A percentile compares a stretch with the other conserved stretches of the same genome.
These are phyloP conservation scores for Rhynchospora breviuscula DNA, from an alignment of 176 grass and related monocot genomes.

Conservation along the genomic window DNA sequence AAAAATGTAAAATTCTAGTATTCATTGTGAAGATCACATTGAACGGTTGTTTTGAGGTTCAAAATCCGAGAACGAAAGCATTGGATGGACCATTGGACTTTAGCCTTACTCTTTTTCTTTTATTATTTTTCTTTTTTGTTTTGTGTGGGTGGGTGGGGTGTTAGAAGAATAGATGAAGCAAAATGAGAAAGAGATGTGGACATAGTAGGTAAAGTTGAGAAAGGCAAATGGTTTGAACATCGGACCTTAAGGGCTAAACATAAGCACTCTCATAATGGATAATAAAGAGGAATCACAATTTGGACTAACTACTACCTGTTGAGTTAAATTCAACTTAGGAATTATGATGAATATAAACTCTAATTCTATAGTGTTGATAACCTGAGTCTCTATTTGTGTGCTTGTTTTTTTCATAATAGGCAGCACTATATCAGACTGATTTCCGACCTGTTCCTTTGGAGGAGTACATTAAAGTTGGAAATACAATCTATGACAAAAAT, in stretches of 20 bases:
- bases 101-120: no score
- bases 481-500: constrained; percentile 89
- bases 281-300: no score
- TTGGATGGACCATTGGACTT: no score
- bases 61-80: no score
- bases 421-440: constrained; percentile 86
- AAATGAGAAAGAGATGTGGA: neutral
- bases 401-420: constrained; percentile 27
- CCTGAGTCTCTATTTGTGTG: neutral
- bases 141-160: neutral
- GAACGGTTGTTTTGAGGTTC: no score
- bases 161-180: neutral
- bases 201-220: neutral
- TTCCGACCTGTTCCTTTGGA: constrained; percentile 92
- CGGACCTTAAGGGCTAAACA: neutral
- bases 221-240: neutral
- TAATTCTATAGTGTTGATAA: constrained; percentile 5
- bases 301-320: neutral
- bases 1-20: no score
- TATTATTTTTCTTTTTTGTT: neutral
- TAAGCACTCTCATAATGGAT: neutral
- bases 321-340: neutral
- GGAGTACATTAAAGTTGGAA: constrained; percentile 92
- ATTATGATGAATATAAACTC: neutral
- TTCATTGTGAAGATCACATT: no score